Conservation (phyloP, 164 flowering plant species). For the Sextonia rubra region DNA sequence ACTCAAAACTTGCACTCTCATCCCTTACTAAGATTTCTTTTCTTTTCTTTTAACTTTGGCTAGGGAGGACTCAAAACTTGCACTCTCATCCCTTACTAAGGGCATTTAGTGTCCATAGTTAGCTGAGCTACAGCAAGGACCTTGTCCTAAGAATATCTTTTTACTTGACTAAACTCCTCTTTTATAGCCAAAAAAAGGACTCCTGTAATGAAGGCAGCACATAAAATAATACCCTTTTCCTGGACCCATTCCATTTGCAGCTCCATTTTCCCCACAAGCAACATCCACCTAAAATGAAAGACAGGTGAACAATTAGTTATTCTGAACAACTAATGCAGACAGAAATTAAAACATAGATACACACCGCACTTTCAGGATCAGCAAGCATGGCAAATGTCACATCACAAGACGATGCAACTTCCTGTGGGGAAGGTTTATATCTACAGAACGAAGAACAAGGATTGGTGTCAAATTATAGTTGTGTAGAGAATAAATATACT, state of each 20-base stretch:
- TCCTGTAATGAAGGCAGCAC: neutral
- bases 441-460: constrained; percentile 32
- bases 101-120: too few relatives aligned
- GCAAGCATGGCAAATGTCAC: constrained; percentile 96
- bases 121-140: too few relatives aligned
- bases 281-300: constrained; percentile 51
- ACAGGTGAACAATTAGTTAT: neutral
- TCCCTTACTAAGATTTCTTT: too few relatives aligned
- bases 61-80: too few relatives aligned
- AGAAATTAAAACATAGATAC: constrained; percentile 28
- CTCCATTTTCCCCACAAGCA: constrained; percentile 80
- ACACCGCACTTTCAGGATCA: constrained; percentile 96
- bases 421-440: constrained; percentile 73
- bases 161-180: neutral
- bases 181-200: neutral
- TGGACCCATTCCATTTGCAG: constrained; percentile 63
- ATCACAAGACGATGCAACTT: constrained; percentile 88
- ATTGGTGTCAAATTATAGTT: neutral
- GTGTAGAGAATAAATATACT: neutral
- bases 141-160: too few relatives aligned
- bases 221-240: constrained; percentile 70
- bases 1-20: too few relatives aligned
- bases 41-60: too few relatives aligned
- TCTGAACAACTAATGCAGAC: neutral
- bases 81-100: too few relatives aligned